A percentile compares a stretch with the other conserved stretches of the same genome.
phyloP scores from a whole-genome alignment of 495 filamentous ascomycete species.

The Penicillium paradoxum region DNA sequence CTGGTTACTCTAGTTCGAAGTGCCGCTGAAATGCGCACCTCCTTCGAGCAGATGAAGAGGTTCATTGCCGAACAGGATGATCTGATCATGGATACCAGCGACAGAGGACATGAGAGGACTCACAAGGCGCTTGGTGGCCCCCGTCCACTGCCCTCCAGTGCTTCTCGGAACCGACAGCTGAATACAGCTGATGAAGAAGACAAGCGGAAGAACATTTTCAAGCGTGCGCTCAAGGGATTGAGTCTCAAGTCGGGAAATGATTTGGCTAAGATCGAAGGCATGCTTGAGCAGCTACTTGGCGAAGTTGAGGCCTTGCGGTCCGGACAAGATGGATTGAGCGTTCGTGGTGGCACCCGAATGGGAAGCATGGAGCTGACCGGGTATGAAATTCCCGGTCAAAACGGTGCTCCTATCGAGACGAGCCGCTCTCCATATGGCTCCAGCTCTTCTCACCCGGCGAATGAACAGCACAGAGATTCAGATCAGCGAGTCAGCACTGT shows the following conservation, averaged over 20 bases:
- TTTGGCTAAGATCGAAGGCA: conserved; percentile 85
- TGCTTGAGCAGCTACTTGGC: conserved; percentile 85
- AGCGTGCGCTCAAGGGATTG: conserved; percentile 83
- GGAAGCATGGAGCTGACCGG: conserved; percentile 50
- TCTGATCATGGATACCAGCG: conserved; percentile 73
- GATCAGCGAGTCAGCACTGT: conserved; percentile 85
- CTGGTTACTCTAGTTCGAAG: conserved; percentile 88
- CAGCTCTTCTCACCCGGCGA: conserved; percentile 55
- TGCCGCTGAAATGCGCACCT: conserved; percentile 95
- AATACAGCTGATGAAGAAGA: conserved; percentile 68
- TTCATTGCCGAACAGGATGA: conserved; percentile 83
- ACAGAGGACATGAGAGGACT: conserved; percentile 79
- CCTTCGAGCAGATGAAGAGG: conserved; percentile 94
- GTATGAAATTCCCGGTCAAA: conserved; percentile 79
- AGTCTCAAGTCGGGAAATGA: conserved; percentile 83
- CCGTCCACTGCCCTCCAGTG: conserved; percentile 67
- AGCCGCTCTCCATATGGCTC: conserved; percentile 77
- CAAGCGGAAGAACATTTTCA: conserved; percentile 87
- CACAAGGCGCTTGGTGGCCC: conserved; percentile 81
- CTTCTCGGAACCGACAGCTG: conserved; percentile 41
- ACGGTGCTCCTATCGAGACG: conserved; percentile 62
- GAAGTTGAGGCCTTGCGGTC: conserved; percentile 88
- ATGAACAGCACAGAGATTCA: conserved; percentile 53
- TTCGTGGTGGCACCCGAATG: conserved; percentile 22
- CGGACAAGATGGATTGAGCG: conserved; percentile 36